Percentiles rank a stretch among this genome's conserved stretches.
These are phyloP conservation scores for Calonectria montana DNA, from an alignment of 2,329 filamentous ascomycete genomes.

Conservation along the genomic window DNA sequence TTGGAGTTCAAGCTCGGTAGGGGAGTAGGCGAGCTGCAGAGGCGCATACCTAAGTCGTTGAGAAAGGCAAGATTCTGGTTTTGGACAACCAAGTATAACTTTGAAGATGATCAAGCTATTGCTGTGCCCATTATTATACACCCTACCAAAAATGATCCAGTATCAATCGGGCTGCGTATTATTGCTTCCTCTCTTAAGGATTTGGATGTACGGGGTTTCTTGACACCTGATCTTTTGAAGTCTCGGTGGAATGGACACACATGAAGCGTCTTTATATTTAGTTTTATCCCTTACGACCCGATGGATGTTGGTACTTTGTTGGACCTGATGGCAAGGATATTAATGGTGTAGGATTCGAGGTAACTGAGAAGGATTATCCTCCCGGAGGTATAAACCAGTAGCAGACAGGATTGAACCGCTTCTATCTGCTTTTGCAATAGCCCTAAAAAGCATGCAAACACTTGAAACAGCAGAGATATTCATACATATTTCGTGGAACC, in stretches of 20 bases:
- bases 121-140: slow-evolving; percentile 5
- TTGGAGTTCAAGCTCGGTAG: not conserved
- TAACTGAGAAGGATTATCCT: not conserved
- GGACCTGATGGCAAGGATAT: slow-evolving; percentile 3
- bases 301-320: slow-evolving; percentile 15
- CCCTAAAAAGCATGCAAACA: slow-evolving; percentile 4
- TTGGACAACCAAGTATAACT: not conserved
- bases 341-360: not conserved
- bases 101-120: not conserved
- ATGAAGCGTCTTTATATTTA: slow-evolving; percentile 12
- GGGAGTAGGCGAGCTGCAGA: slow-evolving; percentile 2
- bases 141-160: slow-evolving; percentile 6
- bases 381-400: not conserved
- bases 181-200: not conserved
- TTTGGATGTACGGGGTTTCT: slow-evolving; percentile 4
- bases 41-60: not conserved
- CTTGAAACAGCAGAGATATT: slow-evolving; percentile 10
- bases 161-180: not conserved
- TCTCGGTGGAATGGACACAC: not conserved
- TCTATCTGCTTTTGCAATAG: not conserved
- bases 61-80: not conserved
- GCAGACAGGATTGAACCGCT: not conserved
- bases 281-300: slow-evolving; percentile 5
- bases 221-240: slow-evolving; percentile 6
- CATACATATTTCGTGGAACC: not conserved